phyloP scores from a whole-genome alignment of 202 grass and related monocot species.

The Dendrocalamus latiflorus region DNA sequence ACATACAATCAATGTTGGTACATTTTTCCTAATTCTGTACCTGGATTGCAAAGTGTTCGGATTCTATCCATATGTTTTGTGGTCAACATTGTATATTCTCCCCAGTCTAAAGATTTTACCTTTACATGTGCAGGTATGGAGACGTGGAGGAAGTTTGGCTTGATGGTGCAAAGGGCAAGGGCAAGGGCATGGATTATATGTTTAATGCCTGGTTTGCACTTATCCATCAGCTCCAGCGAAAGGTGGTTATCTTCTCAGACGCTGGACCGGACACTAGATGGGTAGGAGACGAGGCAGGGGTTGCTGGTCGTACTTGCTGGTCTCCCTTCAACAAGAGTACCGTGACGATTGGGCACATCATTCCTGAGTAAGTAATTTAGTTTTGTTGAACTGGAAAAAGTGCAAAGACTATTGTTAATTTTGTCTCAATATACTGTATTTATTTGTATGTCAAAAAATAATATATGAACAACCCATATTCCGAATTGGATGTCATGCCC shows the following conservation, averaged over 20 bases:
- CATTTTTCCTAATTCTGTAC: background rate
- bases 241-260: conserved; percentile 83
- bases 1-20: background rate
- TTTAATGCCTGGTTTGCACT: conserved; percentile 81
- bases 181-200: conserved; percentile 72
- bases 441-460: background rate
- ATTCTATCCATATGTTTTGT: background rate
- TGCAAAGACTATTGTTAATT: background rate
- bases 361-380: conserved; percentile 49
- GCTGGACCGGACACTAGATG: conserved; percentile 84
- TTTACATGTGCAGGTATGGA: conserved; percentile 62
- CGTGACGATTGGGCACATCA: conserved; percentile 59
- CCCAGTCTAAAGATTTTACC: background rate
- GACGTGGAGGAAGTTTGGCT: conserved; percentile 85
- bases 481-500: background rate
- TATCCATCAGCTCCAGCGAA: conserved; percentile 83
- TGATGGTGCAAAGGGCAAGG: conserved; percentile 87
- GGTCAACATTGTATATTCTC: background rate
- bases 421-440: background rate
- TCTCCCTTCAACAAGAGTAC: conserved; percentile 75
- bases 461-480: background rate
- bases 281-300: conserved; percentile 73
- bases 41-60: background rate
- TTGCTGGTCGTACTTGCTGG: conserved; percentile 70
- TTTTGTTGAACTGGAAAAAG: background rate